These are phyloP conservation scores for Neltuma alba DNA, from an alignment of 306 rosid genomes.

Conservation along the genomic window DNA sequence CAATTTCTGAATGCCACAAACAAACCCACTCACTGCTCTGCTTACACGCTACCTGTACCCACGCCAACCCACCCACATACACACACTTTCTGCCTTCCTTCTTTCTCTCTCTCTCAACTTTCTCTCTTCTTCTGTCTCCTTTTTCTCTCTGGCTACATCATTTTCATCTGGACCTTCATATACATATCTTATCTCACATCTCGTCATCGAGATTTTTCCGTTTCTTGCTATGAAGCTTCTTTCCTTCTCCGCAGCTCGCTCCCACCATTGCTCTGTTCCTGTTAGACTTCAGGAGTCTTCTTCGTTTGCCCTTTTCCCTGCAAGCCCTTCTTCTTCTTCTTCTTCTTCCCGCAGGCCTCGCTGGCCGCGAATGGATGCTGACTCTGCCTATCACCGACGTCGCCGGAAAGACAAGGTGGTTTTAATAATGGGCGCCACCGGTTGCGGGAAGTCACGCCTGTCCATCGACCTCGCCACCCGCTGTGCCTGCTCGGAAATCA, in stretches of 20 bases:
- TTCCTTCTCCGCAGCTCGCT: background rate
- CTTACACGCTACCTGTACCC: conserved; percentile 43
- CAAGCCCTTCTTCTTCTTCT: background rate
- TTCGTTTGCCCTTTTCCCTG: conserved; percentile 3
- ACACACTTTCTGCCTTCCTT: conserved; percentile 37
- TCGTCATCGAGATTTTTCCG: background rate
- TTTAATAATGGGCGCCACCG: conserved; percentile 85
- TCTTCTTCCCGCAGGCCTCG: background rate
- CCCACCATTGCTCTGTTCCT: conserved; percentile 15
- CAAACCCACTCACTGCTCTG: conserved; percentile 28
- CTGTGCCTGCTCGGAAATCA: conserved; percentile 62
- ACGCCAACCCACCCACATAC: conserved; percentile 12
- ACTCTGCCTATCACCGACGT: conserved; percentile 19
- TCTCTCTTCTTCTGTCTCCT: conserved; percentile 20
- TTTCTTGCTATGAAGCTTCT: conserved; percentile 50
- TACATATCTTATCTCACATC: conserved; percentile 27
- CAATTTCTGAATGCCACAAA: conserved; percentile 20
- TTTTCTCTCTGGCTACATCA: background rate
- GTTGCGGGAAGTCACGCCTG: conserved; percentile 81
- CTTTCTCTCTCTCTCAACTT: background rate
- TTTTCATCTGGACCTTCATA: background rate
- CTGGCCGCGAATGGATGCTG: conserved; percentile 57
- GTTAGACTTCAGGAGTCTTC: background rate
- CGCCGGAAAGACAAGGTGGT: conserved; percentile 66
- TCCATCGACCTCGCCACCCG: conserved; percentile 79